Evolutionary conservation across 768 basidiomycete species (phyloP), one percentile per base, ranked within the genome.

Genomic region (Lyophyllum atratum): DNA sequence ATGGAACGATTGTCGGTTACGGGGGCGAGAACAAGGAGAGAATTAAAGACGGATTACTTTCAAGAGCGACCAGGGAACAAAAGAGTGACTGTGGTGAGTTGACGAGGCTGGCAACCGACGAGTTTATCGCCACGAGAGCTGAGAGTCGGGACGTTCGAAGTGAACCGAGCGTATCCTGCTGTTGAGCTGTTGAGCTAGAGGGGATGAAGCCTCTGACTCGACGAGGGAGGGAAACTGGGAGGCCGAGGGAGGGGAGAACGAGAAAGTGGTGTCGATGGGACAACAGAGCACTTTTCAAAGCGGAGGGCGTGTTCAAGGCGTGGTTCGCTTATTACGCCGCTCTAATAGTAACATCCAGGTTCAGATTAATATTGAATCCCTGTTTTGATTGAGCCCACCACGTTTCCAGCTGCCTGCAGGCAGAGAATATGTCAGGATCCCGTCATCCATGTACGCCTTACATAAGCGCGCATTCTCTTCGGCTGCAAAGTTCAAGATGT

Each of bases 341-440:
- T 68, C 70, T 68, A 70, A 68, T 51, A 63, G 63, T 58, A 59
- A 61, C 58, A 67, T 69, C 70, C 74, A 76, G 79, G 76, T 72
- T 73, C 74, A 75, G 72, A 71, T 63, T 68, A 77, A 76, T 78
- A 76, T 74, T 73, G 68, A 66, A 74, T 74, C 72, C 72, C 75
- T 76, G 68, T 78, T 86, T 83, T 80, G 81, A 85, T 84, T 76
- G 72, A 71, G 76, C 73, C 72, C 81, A 74, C 74, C 81, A 89
- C 86, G 87, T 86, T 87, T 79, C 76, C n/a, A n/a, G n/a, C 73
- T 85, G 87, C 87, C 87, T 88, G 85, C 85, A 87, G 86, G 87
- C 85, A 82, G 68, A 65, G 60, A 66, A 69, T 72, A 62, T 72
- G 68, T 76, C 77, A 75, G 68, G 68, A 70, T 71, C 70, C 72